Evolutionary conservation across 441 rosid genomes (phyloP).

Genomic region (Sinapis alba): DNA sequence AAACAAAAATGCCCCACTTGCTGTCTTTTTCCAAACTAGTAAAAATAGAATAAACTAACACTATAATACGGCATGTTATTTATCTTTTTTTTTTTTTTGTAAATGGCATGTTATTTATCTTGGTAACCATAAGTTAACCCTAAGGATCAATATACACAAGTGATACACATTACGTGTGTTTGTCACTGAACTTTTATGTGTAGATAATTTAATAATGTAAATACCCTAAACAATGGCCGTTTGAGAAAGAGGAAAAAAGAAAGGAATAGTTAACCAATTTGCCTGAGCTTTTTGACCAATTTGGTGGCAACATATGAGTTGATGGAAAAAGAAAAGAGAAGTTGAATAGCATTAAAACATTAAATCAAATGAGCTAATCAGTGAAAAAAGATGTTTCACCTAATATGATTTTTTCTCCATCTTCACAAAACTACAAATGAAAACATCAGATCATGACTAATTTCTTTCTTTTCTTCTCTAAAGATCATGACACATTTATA

Average conservation of each 20-base stretch:
- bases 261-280: slow-evolving; percentile 18
- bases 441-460: slow-evolving; percentile 19
- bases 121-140: background rate
- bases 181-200: background rate
- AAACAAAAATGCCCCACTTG: slow-evolving; percentile 29
- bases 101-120: background rate
- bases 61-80: background rate
- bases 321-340: slow-evolving; percentile 13
- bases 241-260: background rate
- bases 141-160: background rate
- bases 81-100: no score
- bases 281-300: slow-evolving; percentile 38
- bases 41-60: background rate
- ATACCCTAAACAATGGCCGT: background rate
- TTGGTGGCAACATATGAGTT: slow-evolving; percentile 33
- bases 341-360: background rate
- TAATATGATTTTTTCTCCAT: slow-evolving; percentile 20
- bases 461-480: slow-evolving; percentile 6
- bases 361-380: slow-evolving; percentile 12
- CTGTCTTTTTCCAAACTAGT: slow-evolving; percentile 29
- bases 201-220: background rate
- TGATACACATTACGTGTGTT: background rate
- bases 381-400: slow-evolving; percentile 36
- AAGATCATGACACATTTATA: slow-evolving; percentile 23
- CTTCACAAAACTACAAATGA: slow-evolving; percentile 14